phyloP scores from a whole-genome alignment of 2,329 filamentous ascomycete species.

The Acephala macrosclerotiorum region DNA sequence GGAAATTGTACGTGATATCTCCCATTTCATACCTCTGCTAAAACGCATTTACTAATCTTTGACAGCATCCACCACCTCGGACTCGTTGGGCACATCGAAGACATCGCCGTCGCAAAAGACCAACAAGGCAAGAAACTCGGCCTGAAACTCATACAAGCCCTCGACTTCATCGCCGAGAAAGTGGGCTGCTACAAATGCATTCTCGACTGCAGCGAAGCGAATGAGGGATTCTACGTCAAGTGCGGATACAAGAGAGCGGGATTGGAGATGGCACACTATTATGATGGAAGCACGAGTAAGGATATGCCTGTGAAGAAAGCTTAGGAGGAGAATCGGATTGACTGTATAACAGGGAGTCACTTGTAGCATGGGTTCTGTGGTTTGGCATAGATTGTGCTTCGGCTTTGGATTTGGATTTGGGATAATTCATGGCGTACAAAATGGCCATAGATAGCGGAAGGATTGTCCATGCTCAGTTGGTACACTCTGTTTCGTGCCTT shows the following conservation, averaged over 20 bases:
- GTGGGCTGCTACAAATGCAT: conserved; percentile 98
- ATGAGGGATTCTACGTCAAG: conserved; percentile 98
- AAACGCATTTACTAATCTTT: conserved; percentile 26
- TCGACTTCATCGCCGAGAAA: conserved; percentile 86
- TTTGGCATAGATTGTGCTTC: not conserved
- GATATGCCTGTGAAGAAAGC: conserved; percentile 14
- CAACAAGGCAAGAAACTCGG: conserved; percentile 98
- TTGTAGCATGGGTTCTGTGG: conserved; percentile 8
- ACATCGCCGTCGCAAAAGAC: conserved; percentile 93
- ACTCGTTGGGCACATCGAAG: conserved; percentile 93
- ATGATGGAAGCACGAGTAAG: conserved; percentile 47
- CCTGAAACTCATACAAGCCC: conserved; percentile 88
- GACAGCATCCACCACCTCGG: conserved; percentile 79
- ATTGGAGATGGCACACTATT: conserved; percentile 97
- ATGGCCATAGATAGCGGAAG: not conserved
- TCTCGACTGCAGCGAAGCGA: conserved; percentile 93
- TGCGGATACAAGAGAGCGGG: conserved; percentile 94
- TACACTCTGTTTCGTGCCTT: too few species aligned
- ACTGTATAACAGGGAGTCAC: conserved; percentile 23
- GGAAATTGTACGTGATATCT: conserved; percentile 83
- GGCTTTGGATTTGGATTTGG: not conserved
- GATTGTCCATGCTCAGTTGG: too few species aligned
- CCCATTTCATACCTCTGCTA: not conserved
- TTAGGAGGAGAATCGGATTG: conserved; percentile 12
- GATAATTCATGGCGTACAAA: conserved; percentile 1